Evolutionary conservation across 2,329 filamentous ascomycete species (phyloP).

Genomic region (Didymella sp.): DNA sequence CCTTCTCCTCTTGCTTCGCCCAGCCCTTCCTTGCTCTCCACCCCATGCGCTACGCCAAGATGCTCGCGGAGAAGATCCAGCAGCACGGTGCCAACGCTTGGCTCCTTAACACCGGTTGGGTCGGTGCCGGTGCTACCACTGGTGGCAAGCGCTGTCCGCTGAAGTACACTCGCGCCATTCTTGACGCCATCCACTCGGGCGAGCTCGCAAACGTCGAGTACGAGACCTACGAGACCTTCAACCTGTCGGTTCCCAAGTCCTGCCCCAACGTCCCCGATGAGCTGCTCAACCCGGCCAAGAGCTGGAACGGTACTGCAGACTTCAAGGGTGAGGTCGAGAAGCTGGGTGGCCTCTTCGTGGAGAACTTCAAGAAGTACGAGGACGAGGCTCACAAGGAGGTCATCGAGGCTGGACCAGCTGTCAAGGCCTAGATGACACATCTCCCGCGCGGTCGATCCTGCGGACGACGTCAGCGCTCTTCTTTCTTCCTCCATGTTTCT

Average conservation of each 20-base stretch:
- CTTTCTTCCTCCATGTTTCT: background rate
- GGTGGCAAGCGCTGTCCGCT: slow-evolving; percentile 93
- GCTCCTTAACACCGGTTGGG: slow-evolving; percentile 98
- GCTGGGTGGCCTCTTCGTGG: slow-evolving; percentile 85
- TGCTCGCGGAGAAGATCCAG: slow-evolving; percentile 98
- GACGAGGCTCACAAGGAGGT: slow-evolving; percentile 35
- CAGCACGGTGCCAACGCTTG: slow-evolving; percentile 95
- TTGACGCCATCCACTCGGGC: slow-evolving; percentile 96
- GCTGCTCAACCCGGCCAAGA: slow-evolving; percentile 91
- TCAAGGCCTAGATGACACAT: slow-evolving; percentile 2
- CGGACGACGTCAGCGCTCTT: slow-evolving; percentile 23
- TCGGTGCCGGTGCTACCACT: slow-evolving; percentile 86
- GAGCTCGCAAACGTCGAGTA: slow-evolving; percentile 92
- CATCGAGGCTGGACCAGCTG: background rate
- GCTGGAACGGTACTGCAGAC: slow-evolving; percentile 83
- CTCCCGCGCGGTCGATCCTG: slow-evolving; percentile 16
- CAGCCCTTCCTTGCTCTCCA: slow-evolving; percentile 98
- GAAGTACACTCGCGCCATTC: slow-evolving; percentile 98
- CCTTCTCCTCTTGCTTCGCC: slow-evolving; percentile 98
- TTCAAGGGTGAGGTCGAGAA: slow-evolving; percentile 91
- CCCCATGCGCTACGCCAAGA: slow-evolving; percentile 98
- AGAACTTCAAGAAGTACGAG: slow-evolving; percentile 98
- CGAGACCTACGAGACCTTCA: slow-evolving; percentile 96
- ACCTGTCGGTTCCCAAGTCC: slow-evolving; percentile 90
- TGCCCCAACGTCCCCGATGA: slow-evolving; percentile 90